Evolutionary conservation across 2,329 filamentous ascomycete species (phyloP), one percentile per base, ranked within the genome.

Genomic region (Dothiorella sarmentorum): DNA sequence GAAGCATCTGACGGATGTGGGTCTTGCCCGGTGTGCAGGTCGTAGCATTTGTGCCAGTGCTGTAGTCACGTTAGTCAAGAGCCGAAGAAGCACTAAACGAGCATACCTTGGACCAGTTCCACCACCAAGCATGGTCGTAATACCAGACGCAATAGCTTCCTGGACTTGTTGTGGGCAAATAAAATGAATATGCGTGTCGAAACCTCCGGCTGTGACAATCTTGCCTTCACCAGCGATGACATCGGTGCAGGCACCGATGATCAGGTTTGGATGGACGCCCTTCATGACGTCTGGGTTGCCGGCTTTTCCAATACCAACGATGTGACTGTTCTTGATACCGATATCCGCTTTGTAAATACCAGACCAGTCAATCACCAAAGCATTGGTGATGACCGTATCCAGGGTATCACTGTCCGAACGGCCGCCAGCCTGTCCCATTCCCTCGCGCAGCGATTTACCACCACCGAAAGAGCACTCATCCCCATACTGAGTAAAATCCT

Each of bases 201-300:
- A 85, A 1, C 89, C 93, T 64, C 93, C 93, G 1, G 91, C 89
- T 0, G 93, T 97, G 56, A 97, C 77, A 63, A 97, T 97, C 76
- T 90, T 90, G 66, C 89, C 86, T 75, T 97, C 93, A 13, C 85
- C 92, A 17, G 93, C 91, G 69, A 97, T 86, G 20, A 97, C 90
- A 77, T 97, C 93, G 0, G 93, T 97, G 64, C 89, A 90, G 63
- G 87, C 88, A 10, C 93, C 93, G 9, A 97, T 85, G 1, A 96
- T 78, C 85, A 97, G 85, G 58, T 85, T 81, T 0, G 85, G 79
- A 60, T 87, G 80, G 6, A 97, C 90, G 4, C 90, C 90, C 29
- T 94, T 88, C 93, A 97, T 97, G 45, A 96, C 85, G 74, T 97
- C 93, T n/a, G 93, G 93, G 68, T 97, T 97, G 18, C 93, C 93